Percentiles rank a stretch among this genome's conserved stretches.
phyloP scores from a whole-genome alignment of 2,329 filamentous ascomycete species.

The Fusarium sp. region DNA sequence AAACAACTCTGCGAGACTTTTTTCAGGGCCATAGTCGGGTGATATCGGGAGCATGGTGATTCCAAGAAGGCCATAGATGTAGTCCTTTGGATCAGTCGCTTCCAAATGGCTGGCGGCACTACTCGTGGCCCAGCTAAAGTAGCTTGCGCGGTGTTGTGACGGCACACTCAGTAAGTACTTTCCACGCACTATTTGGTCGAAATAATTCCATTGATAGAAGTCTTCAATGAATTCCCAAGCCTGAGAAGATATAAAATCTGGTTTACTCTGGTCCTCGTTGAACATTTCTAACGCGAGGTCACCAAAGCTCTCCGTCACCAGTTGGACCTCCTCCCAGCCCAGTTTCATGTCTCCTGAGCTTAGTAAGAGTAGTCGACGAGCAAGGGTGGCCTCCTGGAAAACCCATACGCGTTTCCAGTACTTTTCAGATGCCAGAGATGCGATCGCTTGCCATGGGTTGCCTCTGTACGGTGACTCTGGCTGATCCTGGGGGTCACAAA shows the following conservation, averaged over 20 bases:
- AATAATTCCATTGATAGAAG: too few relatives aligned
- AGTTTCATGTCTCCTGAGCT: background rate
- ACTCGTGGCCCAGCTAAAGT: too few relatives aligned
- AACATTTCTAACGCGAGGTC: too few relatives aligned
- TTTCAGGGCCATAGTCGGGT: background rate
- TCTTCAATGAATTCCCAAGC: too few relatives aligned
- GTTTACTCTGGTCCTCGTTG: too few relatives aligned
- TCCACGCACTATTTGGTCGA: too few relatives aligned
- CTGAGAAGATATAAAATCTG: too few relatives aligned
- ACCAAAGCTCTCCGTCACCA: background rate
- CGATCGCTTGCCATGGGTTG: background rate
- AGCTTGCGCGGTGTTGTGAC: too few relatives aligned
- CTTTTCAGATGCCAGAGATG: background rate
- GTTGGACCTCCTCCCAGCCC: background rate
- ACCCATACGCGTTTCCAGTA: background rate
- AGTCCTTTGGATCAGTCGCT: background rate
- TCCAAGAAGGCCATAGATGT: background rate
- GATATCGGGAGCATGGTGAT: background rate
- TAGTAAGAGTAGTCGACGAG: background rate
- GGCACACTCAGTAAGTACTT: too few relatives aligned
- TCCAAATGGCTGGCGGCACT: background rate
- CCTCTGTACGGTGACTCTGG: background rate
- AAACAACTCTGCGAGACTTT: background rate
- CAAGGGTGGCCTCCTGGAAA: background rate
- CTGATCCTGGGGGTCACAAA: background rate